These are phyloP conservation scores for Wallemia hederae DNA, from an alignment of 1,284 basidiomycete genomes.

Conservation along the genomic window DNA sequence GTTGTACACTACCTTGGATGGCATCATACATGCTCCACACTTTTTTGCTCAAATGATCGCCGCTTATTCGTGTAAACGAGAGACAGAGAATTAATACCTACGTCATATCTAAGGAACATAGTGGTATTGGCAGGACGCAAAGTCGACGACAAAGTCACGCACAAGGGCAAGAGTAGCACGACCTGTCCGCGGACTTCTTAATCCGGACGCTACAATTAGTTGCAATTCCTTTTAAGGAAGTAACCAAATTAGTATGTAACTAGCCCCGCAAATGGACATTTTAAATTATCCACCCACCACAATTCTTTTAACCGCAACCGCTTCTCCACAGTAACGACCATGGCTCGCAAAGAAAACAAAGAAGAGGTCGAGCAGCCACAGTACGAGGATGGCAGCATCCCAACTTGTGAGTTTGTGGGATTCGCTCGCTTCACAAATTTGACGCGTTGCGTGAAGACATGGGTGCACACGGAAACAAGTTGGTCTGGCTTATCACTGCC, in stretches of 20 bases:
- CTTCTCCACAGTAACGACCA: background rate
- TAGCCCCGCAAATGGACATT: background rate
- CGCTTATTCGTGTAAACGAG: background rate
- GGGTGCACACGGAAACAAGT: background rate
- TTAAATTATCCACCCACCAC: background rate
- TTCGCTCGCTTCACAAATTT: background rate
- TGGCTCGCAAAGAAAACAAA: constrained; percentile 1
- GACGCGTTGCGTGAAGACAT: background rate
- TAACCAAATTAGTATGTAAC: background rate
- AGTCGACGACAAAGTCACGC: background rate
- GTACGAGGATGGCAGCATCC: background rate
- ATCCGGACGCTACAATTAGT: background rate
- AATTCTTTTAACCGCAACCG: background rate
- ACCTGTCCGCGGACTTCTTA: background rate
- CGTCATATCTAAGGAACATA: background rate
- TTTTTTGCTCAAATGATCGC: background rate
- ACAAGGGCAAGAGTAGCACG: background rate
- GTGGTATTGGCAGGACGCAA: background rate
- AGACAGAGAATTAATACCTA: background rate
- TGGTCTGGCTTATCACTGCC: background rate
- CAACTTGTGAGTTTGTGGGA: background rate
- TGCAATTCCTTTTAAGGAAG: background rate
- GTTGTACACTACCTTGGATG: no score
- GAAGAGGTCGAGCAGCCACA: background rate
- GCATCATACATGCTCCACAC: background rate